phyloP scores from a whole-genome alignment of 2,329 filamentous ascomycete species.

The Lojkania enalia region DNA sequence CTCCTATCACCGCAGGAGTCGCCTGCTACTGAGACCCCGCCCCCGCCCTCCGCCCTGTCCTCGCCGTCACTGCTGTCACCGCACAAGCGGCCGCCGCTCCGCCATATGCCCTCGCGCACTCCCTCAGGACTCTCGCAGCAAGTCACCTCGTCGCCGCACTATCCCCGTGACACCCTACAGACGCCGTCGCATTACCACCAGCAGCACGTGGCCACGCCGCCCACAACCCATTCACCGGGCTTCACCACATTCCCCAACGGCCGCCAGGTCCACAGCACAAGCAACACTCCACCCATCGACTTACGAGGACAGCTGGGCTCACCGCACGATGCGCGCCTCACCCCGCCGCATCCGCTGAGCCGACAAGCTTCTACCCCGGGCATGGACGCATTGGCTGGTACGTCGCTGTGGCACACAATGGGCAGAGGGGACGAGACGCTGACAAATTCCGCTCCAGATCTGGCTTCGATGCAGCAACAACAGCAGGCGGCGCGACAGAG shows the following conservation, averaged over 20 bases:
- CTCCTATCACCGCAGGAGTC: conserved; percentile 54
- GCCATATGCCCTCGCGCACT: conserved; percentile 44
- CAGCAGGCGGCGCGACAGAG: conserved; percentile 48
- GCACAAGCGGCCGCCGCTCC: conserved; percentile 32
- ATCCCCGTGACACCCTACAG: conserved; percentile 29
- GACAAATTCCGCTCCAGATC: conserved; percentile 42
- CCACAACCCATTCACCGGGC: conserved; percentile 35
- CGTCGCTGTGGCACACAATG: not conserved
- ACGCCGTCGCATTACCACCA: conserved; percentile 36
- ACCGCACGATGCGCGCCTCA: conserved; percentile 38
- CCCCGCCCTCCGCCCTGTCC: conserved; percentile 29
- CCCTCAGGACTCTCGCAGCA: conserved; percentile 51
- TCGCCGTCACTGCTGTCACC: conserved; percentile 37
- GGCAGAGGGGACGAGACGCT: not conserved
- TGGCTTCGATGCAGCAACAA: conserved; percentile 52
- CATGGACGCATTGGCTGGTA: conserved; percentile 55
- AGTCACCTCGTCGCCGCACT: conserved; percentile 39
- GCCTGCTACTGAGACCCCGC: conserved; percentile 42
- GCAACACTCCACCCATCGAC: conserved; percentile 33
- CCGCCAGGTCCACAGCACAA: conserved; percentile 33
- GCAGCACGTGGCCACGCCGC: conserved; percentile 8
- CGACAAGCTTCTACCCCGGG: conserved; percentile 50
- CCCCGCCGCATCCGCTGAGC: conserved; percentile 40
- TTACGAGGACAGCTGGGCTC: conserved; percentile 23
- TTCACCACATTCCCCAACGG: conserved; percentile 35